phyloP scores from a whole-genome alignment of 2,329 filamentous ascomycete genomes.

The Colletotrichum limetticola region DNA sequence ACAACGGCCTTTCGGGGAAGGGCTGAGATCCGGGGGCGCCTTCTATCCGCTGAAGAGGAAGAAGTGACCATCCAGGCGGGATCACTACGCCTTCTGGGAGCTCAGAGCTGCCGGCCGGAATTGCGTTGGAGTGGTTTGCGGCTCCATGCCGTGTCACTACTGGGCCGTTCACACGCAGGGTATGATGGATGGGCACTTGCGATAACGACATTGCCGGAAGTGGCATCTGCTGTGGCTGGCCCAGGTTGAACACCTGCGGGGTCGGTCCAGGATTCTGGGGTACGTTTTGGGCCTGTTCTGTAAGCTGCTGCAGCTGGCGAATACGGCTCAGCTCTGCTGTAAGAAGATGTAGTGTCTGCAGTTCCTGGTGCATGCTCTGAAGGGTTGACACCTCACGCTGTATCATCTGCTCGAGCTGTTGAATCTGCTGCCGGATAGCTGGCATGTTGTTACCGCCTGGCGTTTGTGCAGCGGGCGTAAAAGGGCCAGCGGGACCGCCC shows the following conservation, averaged over 20 bases:
- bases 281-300: constrained; percentile 38
- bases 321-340: constrained; percentile 75
- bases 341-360: constrained; percentile 74
- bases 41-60: constrained; percentile 69
- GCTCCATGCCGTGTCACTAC: constrained; percentile 60
- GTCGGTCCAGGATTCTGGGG: constrained; percentile 4
- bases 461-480: constrained; percentile 36
- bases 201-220: constrained; percentile 27
- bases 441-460: constrained; percentile 45
- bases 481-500: constrained; percentile 27
- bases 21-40: constrained; percentile 41
- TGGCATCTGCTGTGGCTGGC: constrained; percentile 32
- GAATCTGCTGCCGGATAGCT: constrained; percentile 69
- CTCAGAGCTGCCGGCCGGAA: constrained; percentile 69
- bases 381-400: constrained; percentile 73
- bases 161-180: constrained; percentile 51
- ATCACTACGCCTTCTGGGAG: constrained; percentile 73
- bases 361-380: constrained; percentile 72
- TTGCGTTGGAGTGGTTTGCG: constrained; percentile 57
- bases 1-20: constrained; percentile 40
- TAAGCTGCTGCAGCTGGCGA: constrained; percentile 60
- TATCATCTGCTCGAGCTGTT: constrained; percentile 75
- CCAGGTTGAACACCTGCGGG: constrained; percentile 37
- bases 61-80: constrained; percentile 72
- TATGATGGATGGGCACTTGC: constrained; percentile 24